Percentiles rank a stretch among this genome's conserved stretches.
Conservation (phyloP, 441 rosid species). For the Jatropha podagrica region DNA sequence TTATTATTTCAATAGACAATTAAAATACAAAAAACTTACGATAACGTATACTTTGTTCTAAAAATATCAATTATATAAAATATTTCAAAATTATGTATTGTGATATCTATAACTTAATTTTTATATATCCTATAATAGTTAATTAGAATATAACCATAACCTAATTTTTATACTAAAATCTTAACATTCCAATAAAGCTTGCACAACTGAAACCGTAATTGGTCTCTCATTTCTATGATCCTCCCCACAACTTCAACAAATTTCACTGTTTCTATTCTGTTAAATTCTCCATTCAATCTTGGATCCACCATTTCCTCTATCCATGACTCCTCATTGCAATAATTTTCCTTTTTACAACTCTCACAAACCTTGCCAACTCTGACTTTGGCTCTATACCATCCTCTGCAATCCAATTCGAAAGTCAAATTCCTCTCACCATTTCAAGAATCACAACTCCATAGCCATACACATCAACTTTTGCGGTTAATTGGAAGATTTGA, state of each 20-base stretch:
- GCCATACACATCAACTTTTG: constrained; percentile 40
- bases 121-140: no score
- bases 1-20: no score
- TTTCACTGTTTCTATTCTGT: constrained; percentile 23
- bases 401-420: constrained; percentile 25
- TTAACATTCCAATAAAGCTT: constrained; percentile 30
- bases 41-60: no score
- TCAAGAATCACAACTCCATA: constrained; percentile 41
- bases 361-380: constrained; percentile 31
- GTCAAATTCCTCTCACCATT: constrained; percentile 32
- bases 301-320: constrained; percentile 38
- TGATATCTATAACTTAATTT: no score
- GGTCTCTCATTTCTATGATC: constrained; percentile 42
- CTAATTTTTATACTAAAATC: no score
- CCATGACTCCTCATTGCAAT: constrained; percentile 21
- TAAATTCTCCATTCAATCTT: constrained; percentile 33
- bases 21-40: no score
- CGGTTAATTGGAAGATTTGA: constrained; percentile 34
- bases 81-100: no score
- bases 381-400: constrained; percentile 28
- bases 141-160: no score
- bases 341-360: constrained; percentile 25
- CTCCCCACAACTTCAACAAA: constrained; percentile 38
- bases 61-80: no score
- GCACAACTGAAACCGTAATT: constrained; percentile 41